Evolutionary conservation across 2,329 filamentous ascomycete genomes (phyloP), one percentile per base, ranked within the genome.

Genomic region (Sarocladium kiliense): DNA sequence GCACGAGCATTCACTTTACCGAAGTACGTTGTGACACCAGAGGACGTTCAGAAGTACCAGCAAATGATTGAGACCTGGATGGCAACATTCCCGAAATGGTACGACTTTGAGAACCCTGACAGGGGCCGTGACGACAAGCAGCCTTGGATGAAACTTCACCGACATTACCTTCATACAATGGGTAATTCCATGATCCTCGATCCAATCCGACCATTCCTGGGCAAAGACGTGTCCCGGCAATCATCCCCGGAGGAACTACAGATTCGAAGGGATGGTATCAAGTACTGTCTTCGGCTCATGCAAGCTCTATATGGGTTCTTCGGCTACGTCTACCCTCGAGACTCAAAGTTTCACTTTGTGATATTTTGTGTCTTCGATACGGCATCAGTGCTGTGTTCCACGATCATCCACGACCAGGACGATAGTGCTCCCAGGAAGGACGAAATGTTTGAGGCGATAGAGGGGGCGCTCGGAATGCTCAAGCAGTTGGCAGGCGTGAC

Each of bases 301-400:
- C 57, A 63, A 2, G 65, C 68, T 1, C 66, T 76, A 4, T 68
- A 68, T 21, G 60, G 63, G 14, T 69, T 79, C 10, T 77, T 78
- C 53, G 65, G 75, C 18, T 67, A 74, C 34, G 66, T 74, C 9
- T 75, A 71, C 49, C 75, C 75, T 0, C 64, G 73, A 12, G 75
- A 78, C 44, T 70, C 73, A 5, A 78, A 76, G 34, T 79, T 77
- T 41, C 75, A 79, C 58, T 71, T 77, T 53, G 72, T 77, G 5
- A 65, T 77, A 0, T 81, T 80, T 55, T 68, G 70, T 42, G 73
- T 79, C 30, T 81, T 81, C 47, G 77, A 81, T 57, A 77, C 75
- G 0, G 72, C 77, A 1, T 75, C 78, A 0, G 66, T 78, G 18
- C 62, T 80, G 3, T 80, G 76, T 64, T 80, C 77, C 0, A 74